phyloP scores from a whole-genome alignment of 192 early-diverging fungal species.

The Chytriomyces sp. region DNA sequence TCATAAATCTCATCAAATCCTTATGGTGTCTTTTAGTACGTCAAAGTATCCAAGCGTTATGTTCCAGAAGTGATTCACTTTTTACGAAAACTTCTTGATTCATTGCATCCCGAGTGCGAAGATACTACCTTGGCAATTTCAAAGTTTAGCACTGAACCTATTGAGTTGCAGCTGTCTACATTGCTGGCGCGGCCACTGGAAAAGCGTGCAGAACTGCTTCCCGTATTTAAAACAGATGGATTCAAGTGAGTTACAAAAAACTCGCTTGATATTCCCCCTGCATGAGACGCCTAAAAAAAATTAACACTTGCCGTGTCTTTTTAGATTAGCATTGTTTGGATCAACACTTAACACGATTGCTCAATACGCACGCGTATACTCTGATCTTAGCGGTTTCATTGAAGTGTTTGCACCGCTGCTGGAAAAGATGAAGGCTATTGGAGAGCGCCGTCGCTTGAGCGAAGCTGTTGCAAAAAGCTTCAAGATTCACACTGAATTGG shows the following conservation, averaged over 20 bases:
- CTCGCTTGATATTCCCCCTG: too few species aligned
- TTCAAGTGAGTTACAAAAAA: background rate
- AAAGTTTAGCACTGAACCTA: background rate
- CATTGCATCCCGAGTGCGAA: conserved; percentile 22
- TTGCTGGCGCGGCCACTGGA: conserved; percentile 1
- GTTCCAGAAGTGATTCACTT: conserved; percentile 60
- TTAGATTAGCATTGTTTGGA: conserved; percentile 32
- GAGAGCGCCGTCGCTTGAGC: background rate
- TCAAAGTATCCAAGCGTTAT: conserved; percentile 73
- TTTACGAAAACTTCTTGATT: conserved; percentile 35
- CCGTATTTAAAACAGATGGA: conserved; percentile 19
- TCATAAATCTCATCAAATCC: background rate
- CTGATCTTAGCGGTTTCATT: conserved; percentile 31
- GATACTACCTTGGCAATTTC: conserved; percentile 7
- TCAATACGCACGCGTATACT: conserved; percentile 36
- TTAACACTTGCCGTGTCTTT: background rate
- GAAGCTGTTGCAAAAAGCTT: conserved; percentile 1
- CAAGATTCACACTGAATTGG: conserved; percentile 16
- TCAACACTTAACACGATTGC: conserved; percentile 29
- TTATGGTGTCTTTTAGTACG: conserved; percentile 53
- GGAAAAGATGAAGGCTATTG: conserved; percentile 18
- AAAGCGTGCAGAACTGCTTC: background rate
- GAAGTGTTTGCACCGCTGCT: conserved; percentile 43
- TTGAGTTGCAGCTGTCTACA: conserved; percentile 26
- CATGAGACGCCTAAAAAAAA: background rate